Base-by-base conservation (phyloP, 2,329 filamentous ascomycete genomes). In the Fusarium newnesense region DNA sequence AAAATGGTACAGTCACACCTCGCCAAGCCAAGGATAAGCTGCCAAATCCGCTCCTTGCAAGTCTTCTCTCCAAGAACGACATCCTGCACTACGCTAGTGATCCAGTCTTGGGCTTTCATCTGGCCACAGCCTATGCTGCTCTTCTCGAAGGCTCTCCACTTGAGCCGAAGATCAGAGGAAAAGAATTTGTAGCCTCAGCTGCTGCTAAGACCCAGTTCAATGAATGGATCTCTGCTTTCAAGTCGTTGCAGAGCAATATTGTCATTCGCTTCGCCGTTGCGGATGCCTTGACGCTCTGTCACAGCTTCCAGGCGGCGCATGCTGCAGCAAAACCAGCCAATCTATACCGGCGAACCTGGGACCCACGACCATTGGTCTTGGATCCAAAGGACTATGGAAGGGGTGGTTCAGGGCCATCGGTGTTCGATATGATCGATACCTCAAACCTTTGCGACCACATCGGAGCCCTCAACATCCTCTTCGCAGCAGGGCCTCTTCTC, bases 401-500 rank as follows among this genome's bases (percentile, higher is more conserved):
- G 7, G 60, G 58, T 11, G 76, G 77, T 4, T 56, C 61, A 19
- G 85, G 82, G 1, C 85, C 87, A 1, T 78, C 71, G 9, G 49
- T 61, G 7, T 92, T 91, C 72, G 85, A 90, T 74, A 81, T 87
- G 8, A 87, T 92, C 60, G 88, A 92, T 69, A 89, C 87, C 0
- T 84, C 83, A 5, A 84, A 85, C 52, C 75, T 85, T 4, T 76
- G 79, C 8, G 84, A 84, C 46, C 82, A 84, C 40, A 77, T 85
- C 16, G 83, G 81, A 2, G 73, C 80, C 6, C 69, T 85, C 21
- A 80, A 83, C 28, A 73, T 84, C 10, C 67, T 84, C 28, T 73
- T 88, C 77, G 60, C 88, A 1, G 79, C 85, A 0, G 73, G 80
- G 0, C 87, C 88, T 4, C 70, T 92, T 13, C 80, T 91, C 15